Evolutionary conservation across 1,284 basidiomycete genomes (phyloP), one percentile per base, ranked within the genome.

Genomic region (Pascua guehoae): DNA sequence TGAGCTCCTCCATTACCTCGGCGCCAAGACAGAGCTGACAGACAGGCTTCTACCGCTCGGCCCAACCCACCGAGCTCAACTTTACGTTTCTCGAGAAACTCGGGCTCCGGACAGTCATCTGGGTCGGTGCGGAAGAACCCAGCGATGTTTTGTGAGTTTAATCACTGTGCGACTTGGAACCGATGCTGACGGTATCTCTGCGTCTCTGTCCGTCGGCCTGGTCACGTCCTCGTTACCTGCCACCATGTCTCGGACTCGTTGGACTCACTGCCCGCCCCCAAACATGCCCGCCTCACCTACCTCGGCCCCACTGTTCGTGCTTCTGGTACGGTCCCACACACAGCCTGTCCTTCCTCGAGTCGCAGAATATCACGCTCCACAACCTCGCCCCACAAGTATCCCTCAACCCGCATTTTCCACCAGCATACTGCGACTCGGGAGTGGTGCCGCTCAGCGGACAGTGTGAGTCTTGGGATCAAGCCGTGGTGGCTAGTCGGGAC

Each of bases 71-170:
- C 45, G 79, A 81, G 61, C 75, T 81, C 62, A 81, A 81, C 69
- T 80, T 81, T 59, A 79, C 79, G 1, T 82, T 82, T 56, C 68
- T 82, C 36, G 80, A 81, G 64, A 79, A 80, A 62, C 73, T 82
- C 17, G 69, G 74, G 8, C 67, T 82, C 45, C 75, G 72, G 56
- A 78, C 74, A 5, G 75, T 82, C 51, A 78, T 82, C 59, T 82
- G 80, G 80, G 77, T 82, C 5, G 81, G 81, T 0, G 80, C 81
- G 1, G 80, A 82, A 64, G 79, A 81, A 49, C 80, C 81, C 0
- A 75, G 78, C 10, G 73, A 78, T 3, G 76, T 77, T 44, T 78
- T 82, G 80, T 80, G 51, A 60, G 79, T 66, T 37, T 12, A 7
- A 7, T n/a, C n/a, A 7, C 24, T 32, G 24, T 32, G 24, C 4